Percentiles rank a stretch among this genome's conserved stretches.
Conservation (phyloP, 352 stramenopile genomes). For the Globisporangium echinulatum region DNA sequence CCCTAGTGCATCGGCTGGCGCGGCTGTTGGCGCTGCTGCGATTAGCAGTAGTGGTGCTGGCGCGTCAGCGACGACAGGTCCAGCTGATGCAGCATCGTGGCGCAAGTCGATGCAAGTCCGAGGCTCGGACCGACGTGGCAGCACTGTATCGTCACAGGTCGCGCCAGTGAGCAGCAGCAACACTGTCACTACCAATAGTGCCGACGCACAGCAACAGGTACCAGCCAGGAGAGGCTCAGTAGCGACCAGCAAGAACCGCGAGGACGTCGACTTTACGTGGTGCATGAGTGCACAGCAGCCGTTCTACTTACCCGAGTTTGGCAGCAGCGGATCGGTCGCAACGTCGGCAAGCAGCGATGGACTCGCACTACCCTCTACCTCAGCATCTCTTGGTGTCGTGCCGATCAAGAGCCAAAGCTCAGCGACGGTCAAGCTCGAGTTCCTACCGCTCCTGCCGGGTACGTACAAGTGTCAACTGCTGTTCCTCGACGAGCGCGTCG, state of each 20-base stretch:
- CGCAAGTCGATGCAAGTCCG: not conserved
- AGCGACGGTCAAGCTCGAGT: conserved; percentile 77
- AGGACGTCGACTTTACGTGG: conserved; percentile 45
- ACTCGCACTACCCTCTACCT: conserved; percentile 4
- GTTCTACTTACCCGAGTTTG: conserved; percentile 70
- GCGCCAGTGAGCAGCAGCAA: not conserved
- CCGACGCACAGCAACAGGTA: not conserved
- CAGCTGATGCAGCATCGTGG: not conserved
- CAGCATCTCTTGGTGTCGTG: conserved; percentile 16
- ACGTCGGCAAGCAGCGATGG: conserved; percentile 8
- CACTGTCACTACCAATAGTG: not conserved
- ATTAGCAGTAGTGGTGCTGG: too few relatives aligned
- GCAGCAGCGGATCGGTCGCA: conserved; percentile 12
- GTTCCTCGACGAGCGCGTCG: conserved; percentile 88
- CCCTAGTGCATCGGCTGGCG: not conserved
- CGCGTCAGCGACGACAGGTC: not conserved
- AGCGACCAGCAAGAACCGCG: conserved; percentile 16
- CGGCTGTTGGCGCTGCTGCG: not conserved
- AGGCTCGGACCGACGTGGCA: too few relatives aligned
- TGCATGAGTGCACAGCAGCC: conserved; percentile 61
- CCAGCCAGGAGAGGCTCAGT: too few relatives aligned
- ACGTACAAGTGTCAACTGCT: conserved; percentile 88
- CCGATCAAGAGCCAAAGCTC: conserved; percentile 48
- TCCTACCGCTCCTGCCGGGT: conserved; percentile 84
- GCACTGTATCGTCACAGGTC: too few relatives aligned